Base-by-base conservation (phyloP, 169 alveolate species). In the Plasmodium inui region DNA sequence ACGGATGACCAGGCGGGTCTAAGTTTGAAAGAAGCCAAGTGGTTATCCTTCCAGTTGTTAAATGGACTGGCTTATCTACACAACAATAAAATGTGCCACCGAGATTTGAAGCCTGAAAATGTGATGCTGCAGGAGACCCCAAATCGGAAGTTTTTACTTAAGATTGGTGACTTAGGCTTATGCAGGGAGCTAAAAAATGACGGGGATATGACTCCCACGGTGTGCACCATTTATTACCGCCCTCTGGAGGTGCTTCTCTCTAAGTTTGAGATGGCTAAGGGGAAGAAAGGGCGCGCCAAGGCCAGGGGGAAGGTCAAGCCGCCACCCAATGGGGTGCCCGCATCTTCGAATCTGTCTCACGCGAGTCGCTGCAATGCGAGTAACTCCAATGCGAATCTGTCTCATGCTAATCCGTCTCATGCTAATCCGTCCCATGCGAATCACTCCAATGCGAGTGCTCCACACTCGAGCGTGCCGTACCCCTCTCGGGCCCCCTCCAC, bases 11-110 rank as follows among this genome's bases (percentile, higher is more conserved):
- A 83, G 46, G 94, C 95, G 30, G 98, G 98, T 6, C 83, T 96
- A 79, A 83, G 97, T 46, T 92, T 96, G 41, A 70, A 57, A 2
- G 98, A 96, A 78, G 98, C 98, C 10, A 98, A 98, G 93, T 94
- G 97, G 91, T 97, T 97, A 91, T 96, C 99, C 8, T 98, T 98
- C 84, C 99, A 99, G 94, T 97, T 99, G 22, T 95, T 99, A 85
- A 98, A 98, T 89, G 99, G 99, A 34, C 95, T 98, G 70, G 99
- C 99, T 5, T 98, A 98, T 95, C 98, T 99, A 80, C 99, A 99
- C 94, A 97, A 97, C 82, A 97, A 98, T 82, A 98, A 96, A 94
- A 98, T 97, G 89, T 74, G 94, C 28, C 99, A 98, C 91, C 92
- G 99, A 17, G 99, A 98, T 88, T 93, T 98, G 94, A 98, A 98